phyloP scores from a whole-genome alignment of 2,329 filamentous ascomycete species.

The Epichloe baconii region DNA sequence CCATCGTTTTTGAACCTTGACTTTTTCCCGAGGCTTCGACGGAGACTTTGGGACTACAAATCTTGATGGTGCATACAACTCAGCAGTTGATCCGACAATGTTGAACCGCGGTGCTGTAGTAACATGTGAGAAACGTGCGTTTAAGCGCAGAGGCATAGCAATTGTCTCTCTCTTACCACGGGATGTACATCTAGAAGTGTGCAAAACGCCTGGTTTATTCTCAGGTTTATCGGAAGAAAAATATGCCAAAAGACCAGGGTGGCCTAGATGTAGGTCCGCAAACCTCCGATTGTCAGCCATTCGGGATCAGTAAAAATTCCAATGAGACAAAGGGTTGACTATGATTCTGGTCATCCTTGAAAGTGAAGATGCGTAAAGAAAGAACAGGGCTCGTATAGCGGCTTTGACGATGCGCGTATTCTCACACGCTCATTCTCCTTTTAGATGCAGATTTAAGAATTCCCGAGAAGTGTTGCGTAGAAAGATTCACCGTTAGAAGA shows the following conservation, averaged over 20 bases:
- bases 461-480: not conserved
- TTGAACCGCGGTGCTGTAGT: slow-evolving; percentile 19
- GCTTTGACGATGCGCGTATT: not conserved
- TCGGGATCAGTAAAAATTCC: slow-evolving; percentile 19
- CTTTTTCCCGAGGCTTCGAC: slow-evolving; percentile 17
- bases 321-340: slow-evolving; percentile 13
- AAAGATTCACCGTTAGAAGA: too few species aligned
- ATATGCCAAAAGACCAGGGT: slow-evolving; percentile 22
- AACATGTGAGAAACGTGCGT: not conserved
- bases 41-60: slow-evolving; percentile 10
- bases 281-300: slow-evolving; percentile 24
- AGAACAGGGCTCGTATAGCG: not conserved
- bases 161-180: slow-evolving; percentile 14
- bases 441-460: not conserved
- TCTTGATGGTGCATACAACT: slow-evolving; percentile 22
- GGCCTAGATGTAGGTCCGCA: slow-evolving; percentile 20
- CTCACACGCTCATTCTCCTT: not conserved
- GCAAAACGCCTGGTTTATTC: slow-evolving; percentile 15
- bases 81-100: slow-evolving; percentile 19
- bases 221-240: slow-evolving; percentile 12
- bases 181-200: slow-evolving; percentile 18
- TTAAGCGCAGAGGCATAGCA: not conserved
- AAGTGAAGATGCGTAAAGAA: too few species aligned
- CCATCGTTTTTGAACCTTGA: slow-evolving; percentile 32
- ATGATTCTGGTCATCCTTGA: slow-evolving; percentile 10